Conservation (phyloP, 2,329 filamentous ascomycete species). For the Paramyrothecium sp. region DNA sequence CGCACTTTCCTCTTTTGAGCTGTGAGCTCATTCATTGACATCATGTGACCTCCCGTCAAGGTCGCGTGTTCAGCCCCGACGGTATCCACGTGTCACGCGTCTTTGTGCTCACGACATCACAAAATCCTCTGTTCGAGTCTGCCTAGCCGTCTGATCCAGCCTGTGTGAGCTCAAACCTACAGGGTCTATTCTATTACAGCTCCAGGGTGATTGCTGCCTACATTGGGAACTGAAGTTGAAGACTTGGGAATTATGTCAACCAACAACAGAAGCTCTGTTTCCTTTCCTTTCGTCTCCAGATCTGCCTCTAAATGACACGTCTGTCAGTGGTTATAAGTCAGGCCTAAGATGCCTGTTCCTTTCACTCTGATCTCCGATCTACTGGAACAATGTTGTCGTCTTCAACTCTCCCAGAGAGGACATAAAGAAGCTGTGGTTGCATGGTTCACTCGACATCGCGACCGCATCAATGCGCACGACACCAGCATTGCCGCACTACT, state of each 20-base stretch:
- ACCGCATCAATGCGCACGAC: slow-evolving; percentile 53
- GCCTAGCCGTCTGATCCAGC: neutral
- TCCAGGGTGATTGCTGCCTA: too few species aligned
- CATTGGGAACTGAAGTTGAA: too few species aligned
- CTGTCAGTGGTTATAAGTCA: slow-evolving; percentile 6
- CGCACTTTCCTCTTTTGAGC: too few species aligned
- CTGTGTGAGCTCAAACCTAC: neutral
- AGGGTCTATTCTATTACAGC: too few species aligned
- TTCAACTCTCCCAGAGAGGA: slow-evolving; percentile 28
- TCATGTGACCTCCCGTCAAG: slow-evolving; percentile 31
- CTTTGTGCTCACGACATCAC: neutral
- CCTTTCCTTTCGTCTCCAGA: neutral
- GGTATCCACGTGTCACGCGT: neutral
- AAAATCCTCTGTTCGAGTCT: neutral
- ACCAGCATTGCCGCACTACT: slow-evolving; percentile 64
- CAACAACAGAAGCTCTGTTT: too few species aligned
- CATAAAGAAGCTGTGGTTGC: slow-evolving; percentile 40
- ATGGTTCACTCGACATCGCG: slow-evolving; percentile 70
- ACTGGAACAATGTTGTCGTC: slow-evolving; percentile 63
- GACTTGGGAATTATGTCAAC: too few species aligned
- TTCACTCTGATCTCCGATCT: slow-evolving; percentile 75
- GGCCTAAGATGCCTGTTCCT: slow-evolving; percentile 54
- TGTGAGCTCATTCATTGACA: neutral
- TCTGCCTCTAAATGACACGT: neutral
- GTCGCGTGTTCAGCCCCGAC: slow-evolving; percentile 16